These are phyloP conservation scores for Naumovozyma castellii DNA, from an alignment of 805 yeast species.

Conservation along the genomic window DNA sequence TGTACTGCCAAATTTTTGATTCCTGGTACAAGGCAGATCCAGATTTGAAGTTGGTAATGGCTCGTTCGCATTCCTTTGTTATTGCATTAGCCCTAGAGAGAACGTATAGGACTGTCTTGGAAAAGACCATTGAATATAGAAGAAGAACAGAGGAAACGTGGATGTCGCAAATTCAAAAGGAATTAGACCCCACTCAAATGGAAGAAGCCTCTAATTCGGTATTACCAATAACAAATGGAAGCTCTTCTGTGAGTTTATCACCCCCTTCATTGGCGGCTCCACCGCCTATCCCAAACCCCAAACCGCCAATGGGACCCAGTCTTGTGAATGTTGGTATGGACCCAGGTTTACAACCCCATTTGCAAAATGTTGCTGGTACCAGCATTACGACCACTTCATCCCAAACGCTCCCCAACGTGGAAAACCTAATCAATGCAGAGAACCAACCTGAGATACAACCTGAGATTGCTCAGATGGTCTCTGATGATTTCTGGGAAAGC, in stretches of 20 bases:
- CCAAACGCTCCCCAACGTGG: background rate
- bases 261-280: background rate
- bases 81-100: constrained; percentile 9
- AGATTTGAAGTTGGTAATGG: constrained; percentile 3
- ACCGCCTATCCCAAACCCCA: background rate
- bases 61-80: constrained; percentile 9
- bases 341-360: background rate
- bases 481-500: constrained; percentile 19
- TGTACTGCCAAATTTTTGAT: constrained; percentile 10
- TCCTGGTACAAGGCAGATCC: constrained; percentile 3
- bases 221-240: background rate
- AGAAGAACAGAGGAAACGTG: constrained; percentile 11
- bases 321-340: too few relatives aligned
- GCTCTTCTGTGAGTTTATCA: background rate
- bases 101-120: constrained; percentile 11
- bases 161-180: constrained; percentile 5
- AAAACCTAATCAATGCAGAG: background rate
- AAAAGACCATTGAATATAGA: constrained; percentile 15
- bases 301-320: too few relatives aligned
- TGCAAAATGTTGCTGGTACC: background rate
- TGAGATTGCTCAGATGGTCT: constrained; percentile 8
- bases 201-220: background rate
- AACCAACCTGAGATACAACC: background rate
- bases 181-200: background rate
- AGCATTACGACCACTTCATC: background rate